Base-by-base conservation (phyloP, 148 eudicot genomes). In the Cornus kousa region DNA sequence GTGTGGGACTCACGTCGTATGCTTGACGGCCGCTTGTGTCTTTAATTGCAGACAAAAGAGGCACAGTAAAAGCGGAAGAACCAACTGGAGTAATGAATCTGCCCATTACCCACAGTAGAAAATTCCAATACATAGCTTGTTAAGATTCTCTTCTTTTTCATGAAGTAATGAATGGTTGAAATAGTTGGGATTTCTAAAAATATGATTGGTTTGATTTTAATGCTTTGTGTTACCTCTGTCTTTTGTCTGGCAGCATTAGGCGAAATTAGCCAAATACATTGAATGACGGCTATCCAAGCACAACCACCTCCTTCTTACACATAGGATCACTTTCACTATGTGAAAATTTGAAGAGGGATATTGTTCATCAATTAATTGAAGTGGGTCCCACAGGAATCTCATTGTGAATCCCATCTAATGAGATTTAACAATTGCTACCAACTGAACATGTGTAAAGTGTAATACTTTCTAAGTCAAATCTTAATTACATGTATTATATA, bases 211-310 rank as follows among this genome's bases (percentile, higher is more conserved):
- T 28, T 28, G 28, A 50, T 75, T 70, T 46, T 50, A 24, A 53
- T 68, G 28, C 28, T 28, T 28, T 5, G 20, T 39, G 9, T 22
- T 60, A 10, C 72, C 20, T 22, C 65, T 77, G 31, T 68, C 24
- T 24, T 57, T 23, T 77, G 74, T 77, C 81, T 55, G 50, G 0
- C 28, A 28, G 28, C 28, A 28, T 28, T 28, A 28, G 28, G 28
- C 28, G 28, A 28, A 11, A 46, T 59, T 5, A 12, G 48, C 70
- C 74, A 78, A 32, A 68, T 82, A 28, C 85, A 78, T 24, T 75
- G 85, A 74, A 82, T 78, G 85, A 16, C 85, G 85, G 81, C 85
- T 31, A 6, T 6, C 48, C 48, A 9, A 43, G 1, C 8, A 48
- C 53, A 48, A 48, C 53, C 53, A 11, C 11, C 53, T 2, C 7